Base-by-base conservation (phyloP, 2,329 filamentous ascomycete genomes). In the Pseudogymnoascus sp. region DNA sequence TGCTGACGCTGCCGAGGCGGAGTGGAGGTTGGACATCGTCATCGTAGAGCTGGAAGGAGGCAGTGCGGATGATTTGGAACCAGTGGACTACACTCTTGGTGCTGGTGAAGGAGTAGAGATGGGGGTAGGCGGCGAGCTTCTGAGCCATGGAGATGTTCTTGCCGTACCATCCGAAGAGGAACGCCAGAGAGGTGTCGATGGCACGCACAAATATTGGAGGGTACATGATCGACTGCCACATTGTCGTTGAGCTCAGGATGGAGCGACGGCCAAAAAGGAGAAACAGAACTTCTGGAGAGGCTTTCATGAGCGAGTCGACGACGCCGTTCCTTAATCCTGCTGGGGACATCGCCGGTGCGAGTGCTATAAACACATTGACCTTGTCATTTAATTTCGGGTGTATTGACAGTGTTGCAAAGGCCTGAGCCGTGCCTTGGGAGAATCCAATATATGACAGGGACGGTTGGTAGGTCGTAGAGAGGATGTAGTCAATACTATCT, bases 21-120 rank as follows among this genome's bases (percentile, higher is more conserved):
- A 96, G 79, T 0, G 88, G 88, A 28, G 88, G 87, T 64, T 92
- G 89, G 0, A 95, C 84, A 70, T 97, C 93, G 73, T 99, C 95
- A 73, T 99, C 95, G 75, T 93, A 97, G 90, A 99, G 97, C 76
- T 99, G 95, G 75, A 99, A 97, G 26, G 87, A 92, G 71, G 91
- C 90, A 71, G 93, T 97, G 68, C 95, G 88, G 71, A 99, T 99
- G 73, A 99, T 97, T 74, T 99, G 95, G 75, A 99, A 99, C 95
- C 95, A 99, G 74, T 99, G 95, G 0, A 99, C 95, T 8, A 99
- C 92, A 19, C 88, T 93, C 77, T 99, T 99, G 64, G 92, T 96
- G 74, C 91, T 96, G 0, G 93, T 97, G 74, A 93, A 97, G 0
- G 93, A 97, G 78, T 96, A 99, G 0, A 99, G 79, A 77, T 99